Evolutionary conservation across 148 eudicot genomes (phyloP).

Genomic region (Vaccinium myrtillus): DNA sequence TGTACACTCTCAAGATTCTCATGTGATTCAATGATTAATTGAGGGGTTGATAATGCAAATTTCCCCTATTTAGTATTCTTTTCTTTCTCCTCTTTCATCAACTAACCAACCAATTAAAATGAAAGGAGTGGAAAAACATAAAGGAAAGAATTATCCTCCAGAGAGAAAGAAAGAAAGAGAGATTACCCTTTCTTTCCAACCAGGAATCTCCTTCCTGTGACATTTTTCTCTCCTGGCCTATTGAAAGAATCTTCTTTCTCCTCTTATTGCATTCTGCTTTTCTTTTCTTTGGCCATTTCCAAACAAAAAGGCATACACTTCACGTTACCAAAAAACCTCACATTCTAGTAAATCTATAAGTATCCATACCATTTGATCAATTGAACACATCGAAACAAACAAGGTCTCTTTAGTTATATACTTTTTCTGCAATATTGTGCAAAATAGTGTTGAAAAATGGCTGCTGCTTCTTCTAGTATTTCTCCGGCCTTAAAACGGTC

Average conservation of each 20-base stretch:
- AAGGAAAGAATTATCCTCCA: neutral
- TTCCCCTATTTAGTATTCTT: neutral
- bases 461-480: slow-evolving; percentile 27
- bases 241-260: slow-evolving; percentile 39
- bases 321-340: slow-evolving; percentile 1
- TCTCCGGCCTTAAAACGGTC: slow-evolving; percentile 54
- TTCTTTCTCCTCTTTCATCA: neutral
- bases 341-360: slow-evolving; percentile 12
- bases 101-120: neutral
- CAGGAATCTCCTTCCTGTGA: slow-evolving; percentile 35
- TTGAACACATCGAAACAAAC: neutral
- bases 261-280: slow-evolving; percentile 12
- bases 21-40: no score
- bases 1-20: no score
- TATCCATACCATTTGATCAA: neutral
- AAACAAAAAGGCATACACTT: slow-evolving; percentile 7
- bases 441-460: neutral
- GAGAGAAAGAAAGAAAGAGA: neutral
- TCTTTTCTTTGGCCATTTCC: slow-evolving; percentile 6
- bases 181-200: neutral
- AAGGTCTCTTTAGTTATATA: neutral
- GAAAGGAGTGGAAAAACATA: neutral
- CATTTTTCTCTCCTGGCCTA: slow-evolving; percentile 9
- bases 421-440: neutral
- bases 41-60: no score